phyloP scores from a whole-genome alignment of 176 grass and related monocot genomes.

The Aegilops longissima region DNA sequence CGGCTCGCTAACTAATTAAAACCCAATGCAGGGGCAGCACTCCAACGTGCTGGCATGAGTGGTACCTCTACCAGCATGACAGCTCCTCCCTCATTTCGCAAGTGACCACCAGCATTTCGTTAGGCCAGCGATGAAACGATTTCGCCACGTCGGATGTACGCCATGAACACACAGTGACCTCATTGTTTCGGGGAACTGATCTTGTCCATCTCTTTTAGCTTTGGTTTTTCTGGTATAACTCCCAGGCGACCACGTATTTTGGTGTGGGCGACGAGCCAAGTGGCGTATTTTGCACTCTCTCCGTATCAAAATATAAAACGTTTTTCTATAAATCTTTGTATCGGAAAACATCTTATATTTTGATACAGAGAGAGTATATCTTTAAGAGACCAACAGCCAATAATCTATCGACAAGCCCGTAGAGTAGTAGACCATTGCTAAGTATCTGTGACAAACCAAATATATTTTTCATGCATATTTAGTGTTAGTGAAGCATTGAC shows the following conservation, averaged over 20 bases:
- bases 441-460: background rate
- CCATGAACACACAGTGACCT: background rate
- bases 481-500: background rate
- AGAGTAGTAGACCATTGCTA: background rate
- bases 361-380: too few species aligned
- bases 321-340: too few species aligned
- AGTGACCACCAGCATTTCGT: constrained; percentile 6
- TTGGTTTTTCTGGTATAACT: background rate
- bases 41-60: constrained; percentile 40
- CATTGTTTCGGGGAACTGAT: background rate
- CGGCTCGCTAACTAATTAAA: background rate
- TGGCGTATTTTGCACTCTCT: background rate
- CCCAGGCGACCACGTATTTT: background rate
- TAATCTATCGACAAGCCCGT: background rate
- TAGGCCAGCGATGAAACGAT: background rate
- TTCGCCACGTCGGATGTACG: background rate
- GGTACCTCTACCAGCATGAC: constrained; percentile 46
- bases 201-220: background rate
- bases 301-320: too few species aligned
- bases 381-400: background rate
- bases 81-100: constrained; percentile 28
- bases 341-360: too few species aligned
- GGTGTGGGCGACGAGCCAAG: background rate
- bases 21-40: background rate
- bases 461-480: background rate